These are phyloP conservation scores for Colletotrichum aenigma DNA, from an alignment of 2,329 filamentous ascomycete genomes.

Conservation along the genomic window DNA sequence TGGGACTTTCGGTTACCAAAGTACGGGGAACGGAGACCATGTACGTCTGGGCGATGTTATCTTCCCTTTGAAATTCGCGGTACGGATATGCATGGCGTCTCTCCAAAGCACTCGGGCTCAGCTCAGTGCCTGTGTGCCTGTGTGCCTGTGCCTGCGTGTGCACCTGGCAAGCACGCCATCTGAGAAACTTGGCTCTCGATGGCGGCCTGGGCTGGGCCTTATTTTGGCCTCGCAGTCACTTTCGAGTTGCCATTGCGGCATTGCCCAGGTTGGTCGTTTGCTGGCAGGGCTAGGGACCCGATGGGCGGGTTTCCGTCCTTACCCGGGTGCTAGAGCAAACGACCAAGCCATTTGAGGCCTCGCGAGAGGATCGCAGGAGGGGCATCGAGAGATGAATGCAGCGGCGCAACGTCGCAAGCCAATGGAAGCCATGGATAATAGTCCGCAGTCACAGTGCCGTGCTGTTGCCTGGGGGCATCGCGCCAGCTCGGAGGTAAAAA, in stretches of 20 bases:
- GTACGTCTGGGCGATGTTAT: neutral
- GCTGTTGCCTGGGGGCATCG: neutral
- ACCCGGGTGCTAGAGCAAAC: neutral
- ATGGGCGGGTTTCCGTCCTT: neutral
- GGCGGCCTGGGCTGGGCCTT: neutral
- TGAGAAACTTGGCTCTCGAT: neutral
- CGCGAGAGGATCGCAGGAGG: neutral
- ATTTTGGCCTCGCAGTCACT: neutral
- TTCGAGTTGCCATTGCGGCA: neutral
- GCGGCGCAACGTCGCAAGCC: neutral
- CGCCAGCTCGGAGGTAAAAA: neutral
- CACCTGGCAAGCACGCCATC: conserved; percentile 9
- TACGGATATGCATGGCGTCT: neutral
- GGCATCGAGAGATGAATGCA: neutral
- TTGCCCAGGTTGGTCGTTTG: neutral
- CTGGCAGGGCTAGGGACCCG: neutral
- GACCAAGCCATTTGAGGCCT: neutral
- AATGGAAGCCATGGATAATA: neutral
- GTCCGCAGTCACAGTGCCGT: neutral
- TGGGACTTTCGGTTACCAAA: neutral
- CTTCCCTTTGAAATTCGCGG: neutral
- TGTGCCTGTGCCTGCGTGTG: neutral
- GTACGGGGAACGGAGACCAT: neutral
- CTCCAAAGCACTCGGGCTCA: neutral
- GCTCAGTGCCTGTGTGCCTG: neutral